These are phyloP conservation scores for Peronosclerospora sorghi DNA, from an alignment of 352 stramenopile species.

Conservation along the genomic window DNA sequence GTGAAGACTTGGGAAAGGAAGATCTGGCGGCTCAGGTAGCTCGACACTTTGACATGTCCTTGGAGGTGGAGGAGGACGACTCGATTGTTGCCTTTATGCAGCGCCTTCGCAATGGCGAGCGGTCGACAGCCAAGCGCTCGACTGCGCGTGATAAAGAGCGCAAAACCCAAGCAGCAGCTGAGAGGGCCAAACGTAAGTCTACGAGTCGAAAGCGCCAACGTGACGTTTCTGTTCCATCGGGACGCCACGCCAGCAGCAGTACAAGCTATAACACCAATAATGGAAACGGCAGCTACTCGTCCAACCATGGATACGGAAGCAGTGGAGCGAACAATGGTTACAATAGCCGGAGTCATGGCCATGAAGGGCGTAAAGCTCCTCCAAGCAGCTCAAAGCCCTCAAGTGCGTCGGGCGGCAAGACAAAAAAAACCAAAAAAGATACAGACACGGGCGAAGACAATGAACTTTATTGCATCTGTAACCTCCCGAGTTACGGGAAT, in stretches of 20 bases:
- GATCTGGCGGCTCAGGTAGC: slow-evolving; percentile 69
- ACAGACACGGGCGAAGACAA: slow-evolving; percentile 69
- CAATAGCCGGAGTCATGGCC: slow-evolving; percentile 5
- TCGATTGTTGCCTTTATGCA: slow-evolving; percentile 81
- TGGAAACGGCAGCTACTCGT: slow-evolving; percentile 5
- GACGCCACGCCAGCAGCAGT: slow-evolving; percentile 14
- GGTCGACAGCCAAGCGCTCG: slow-evolving; percentile 38
- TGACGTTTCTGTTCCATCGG: slow-evolving; percentile 23
- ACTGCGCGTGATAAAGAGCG: slow-evolving; percentile 47
- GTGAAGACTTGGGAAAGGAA: slow-evolving; percentile 48
- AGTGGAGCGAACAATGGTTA: slow-evolving; percentile 11
- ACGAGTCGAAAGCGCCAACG: slow-evolving; percentile 60
- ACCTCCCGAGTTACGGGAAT: slow-evolving; percentile 78
- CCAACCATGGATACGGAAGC: slow-evolving; percentile 8
- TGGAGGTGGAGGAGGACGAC: slow-evolving; percentile 80
- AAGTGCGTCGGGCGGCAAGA: slow-evolving; percentile 19
- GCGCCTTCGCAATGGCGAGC: slow-evolving; percentile 73
- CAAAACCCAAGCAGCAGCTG: slow-evolving; percentile 20
- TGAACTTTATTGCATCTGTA: slow-evolving; percentile 83
- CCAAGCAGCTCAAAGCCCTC: slow-evolving; percentile 15
- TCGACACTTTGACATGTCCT: slow-evolving; percentile 65
- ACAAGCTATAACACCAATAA: slow-evolving; percentile 16
- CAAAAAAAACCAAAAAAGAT: slow-evolving; percentile 57
- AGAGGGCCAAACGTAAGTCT: slow-evolving; percentile 71
- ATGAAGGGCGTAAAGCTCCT: slow-evolving; percentile 22